Conservation (phyloP, 179 eudicot species). For the Nepenthes alata region DNA sequence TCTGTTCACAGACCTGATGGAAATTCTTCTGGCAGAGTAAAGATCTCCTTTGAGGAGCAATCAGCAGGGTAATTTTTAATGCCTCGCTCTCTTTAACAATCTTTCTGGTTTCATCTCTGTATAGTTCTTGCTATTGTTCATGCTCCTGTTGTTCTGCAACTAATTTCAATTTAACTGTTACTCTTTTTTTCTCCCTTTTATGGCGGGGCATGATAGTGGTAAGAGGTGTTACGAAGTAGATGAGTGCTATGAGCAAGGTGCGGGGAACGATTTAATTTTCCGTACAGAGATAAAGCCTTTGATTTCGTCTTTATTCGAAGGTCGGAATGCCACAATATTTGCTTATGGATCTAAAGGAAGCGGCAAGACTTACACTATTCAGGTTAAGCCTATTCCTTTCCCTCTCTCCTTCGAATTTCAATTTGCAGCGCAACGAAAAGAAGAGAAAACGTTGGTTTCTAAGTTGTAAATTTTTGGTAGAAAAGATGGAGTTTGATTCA, state of each 20-base stretch:
- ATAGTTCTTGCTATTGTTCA: no score
- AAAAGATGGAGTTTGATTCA: no score
- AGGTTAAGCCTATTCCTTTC: conserved; percentile 23
- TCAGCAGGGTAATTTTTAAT: conserved; percentile 23
- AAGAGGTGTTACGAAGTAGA: conserved; percentile 55
- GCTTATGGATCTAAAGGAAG: conserved; percentile 78
- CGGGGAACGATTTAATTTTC: conserved; percentile 31
- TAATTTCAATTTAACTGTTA: neutral
- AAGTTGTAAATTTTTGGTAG: no score
- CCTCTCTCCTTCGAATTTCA: no score
- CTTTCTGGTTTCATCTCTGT: no score
- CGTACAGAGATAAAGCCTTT: conserved; percentile 47
- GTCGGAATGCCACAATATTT: conserved; percentile 47
- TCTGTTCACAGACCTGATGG: conserved; percentile 27
- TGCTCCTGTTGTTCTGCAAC: neutral
- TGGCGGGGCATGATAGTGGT: conserved; percentile 8
- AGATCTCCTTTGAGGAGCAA: conserved; percentile 34
- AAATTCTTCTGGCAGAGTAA: conserved; percentile 21
- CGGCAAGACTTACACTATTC: conserved; percentile 78
- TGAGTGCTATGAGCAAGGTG: conserved; percentile 52
- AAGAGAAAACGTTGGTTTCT: no score
- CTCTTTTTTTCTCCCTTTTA: neutral
- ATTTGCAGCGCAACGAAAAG: no score
- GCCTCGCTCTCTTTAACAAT: no score
- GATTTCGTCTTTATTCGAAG: conserved; percentile 44